These are phyloP conservation scores for Ophiocordyceps camponoti-leonardi DNA, from an alignment of 2,329 filamentous ascomycete genomes.

Conservation along the genomic window DNA sequence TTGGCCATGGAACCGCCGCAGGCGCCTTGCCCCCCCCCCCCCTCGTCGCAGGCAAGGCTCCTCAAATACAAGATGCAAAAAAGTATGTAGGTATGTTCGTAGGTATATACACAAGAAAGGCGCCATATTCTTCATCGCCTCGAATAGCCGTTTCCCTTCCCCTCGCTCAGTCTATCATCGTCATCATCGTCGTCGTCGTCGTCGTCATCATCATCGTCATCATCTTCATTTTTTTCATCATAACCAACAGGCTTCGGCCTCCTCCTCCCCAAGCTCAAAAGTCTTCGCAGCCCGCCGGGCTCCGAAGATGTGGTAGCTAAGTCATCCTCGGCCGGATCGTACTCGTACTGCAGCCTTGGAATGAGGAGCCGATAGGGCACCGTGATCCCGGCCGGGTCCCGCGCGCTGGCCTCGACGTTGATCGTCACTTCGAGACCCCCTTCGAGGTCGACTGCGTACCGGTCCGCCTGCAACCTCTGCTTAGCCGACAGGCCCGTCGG, in stretches of 20 bases:
- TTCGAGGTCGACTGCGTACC: constrained; percentile 54
- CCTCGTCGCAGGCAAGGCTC: no score
- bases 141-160: neutral
- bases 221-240: no score
- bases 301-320: constrained; percentile 9
- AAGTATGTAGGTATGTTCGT: no score
- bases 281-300: constrained; percentile 23
- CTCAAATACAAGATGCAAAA: no score
- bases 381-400: constrained; percentile 77
- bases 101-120: no score
- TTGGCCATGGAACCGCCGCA: no score
- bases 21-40: no score
- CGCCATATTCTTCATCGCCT: no score
- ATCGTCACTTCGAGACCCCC: constrained; percentile 73
- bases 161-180: constrained; percentile 3
- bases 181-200: constrained; percentile 11
- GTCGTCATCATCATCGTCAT: constrained; percentile 5
- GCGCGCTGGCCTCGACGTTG: constrained; percentile 75
- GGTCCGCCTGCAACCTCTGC: constrained; percentile 35
- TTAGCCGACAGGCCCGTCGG: constrained; percentile 52
- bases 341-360: constrained; percentile 53
- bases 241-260: constrained; percentile 13
- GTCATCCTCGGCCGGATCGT: constrained; percentile 23
- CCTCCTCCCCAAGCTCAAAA: constrained; percentile 27
- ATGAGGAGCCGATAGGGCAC: constrained; percentile 75